These are phyloP conservation scores for Leccinum brunneo-olivaceum DNA, from an alignment of 1,284 basidiomycete species.

Conservation along the genomic window DNA sequence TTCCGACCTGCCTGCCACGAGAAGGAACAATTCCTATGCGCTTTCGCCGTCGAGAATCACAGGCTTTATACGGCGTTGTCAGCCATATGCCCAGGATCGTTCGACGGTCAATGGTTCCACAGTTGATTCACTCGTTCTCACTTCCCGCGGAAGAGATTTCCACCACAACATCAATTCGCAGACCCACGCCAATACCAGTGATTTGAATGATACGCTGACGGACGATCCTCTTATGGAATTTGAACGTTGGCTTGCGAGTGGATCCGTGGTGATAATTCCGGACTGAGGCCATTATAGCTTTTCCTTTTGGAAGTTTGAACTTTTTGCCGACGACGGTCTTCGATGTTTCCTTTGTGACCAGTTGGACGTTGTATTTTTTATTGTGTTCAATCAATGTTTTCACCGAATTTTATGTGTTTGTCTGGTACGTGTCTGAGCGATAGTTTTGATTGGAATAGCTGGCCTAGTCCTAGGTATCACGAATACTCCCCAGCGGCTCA, in stretches of 20 bases:
- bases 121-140: background rate
- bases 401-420: too few species aligned
- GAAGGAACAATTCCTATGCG: constrained; percentile 7
- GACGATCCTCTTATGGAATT: constrained; percentile 41
- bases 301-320: background rate
- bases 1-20: background rate
- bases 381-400: too few species aligned
- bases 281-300: constrained; percentile 11
- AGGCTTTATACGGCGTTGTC: constrained; percentile 16
- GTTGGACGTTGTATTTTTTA: too few species aligned
- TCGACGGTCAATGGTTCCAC: background rate
- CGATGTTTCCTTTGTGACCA: too few species aligned
- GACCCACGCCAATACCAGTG: background rate
- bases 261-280: constrained; percentile 33
- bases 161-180: background rate
- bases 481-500: background rate
- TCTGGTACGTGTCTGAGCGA: too few species aligned
- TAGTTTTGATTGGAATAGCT: too few species aligned
- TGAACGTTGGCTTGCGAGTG: constrained; percentile 43
- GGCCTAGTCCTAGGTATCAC: too few species aligned
- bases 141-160: background rate
- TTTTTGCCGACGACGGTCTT: too few species aligned
- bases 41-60: constrained; percentile 26
- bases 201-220: background rate
- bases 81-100: constrained; percentile 1